Percentiles rank a stretch among this genome's conserved stretches.
These are phyloP conservation scores for Extremus antarcticus DNA, from an alignment of 495 filamentous ascomycete genomes.

Conservation along the genomic window DNA sequence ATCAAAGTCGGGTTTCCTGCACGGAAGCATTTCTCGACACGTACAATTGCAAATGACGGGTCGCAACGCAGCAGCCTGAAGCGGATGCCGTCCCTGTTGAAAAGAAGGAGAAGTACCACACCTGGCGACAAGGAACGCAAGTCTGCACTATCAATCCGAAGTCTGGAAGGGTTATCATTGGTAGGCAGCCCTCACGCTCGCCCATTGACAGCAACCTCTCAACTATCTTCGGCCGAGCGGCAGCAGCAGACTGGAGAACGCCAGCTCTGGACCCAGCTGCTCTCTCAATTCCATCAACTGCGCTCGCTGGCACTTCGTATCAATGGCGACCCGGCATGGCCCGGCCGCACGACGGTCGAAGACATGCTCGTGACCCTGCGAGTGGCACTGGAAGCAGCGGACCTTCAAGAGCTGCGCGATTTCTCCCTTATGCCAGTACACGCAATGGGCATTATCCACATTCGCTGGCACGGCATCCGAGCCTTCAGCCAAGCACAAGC, in stretches of 20 bases:
- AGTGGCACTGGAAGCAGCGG: constrained; percentile 14
- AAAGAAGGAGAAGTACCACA: neutral
- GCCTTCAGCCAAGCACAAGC: constrained; percentile 10
- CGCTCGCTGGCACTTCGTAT: constrained; percentile 12
- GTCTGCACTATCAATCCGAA: neutral
- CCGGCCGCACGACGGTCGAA: constrained; percentile 15
- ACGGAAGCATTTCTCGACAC: neutral
- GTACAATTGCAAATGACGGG: neutral
- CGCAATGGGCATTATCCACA: constrained; percentile 20
- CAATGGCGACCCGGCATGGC: constrained; percentile 17
- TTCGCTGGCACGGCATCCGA: constrained; percentile 20
- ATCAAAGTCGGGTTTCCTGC: constrained; percentile 6
- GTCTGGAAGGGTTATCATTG: neutral
- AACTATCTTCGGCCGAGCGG: neutral
- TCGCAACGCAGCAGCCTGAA: neutral
- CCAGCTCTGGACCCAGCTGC: constrained; percentile 3
- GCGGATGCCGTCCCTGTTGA: neutral
- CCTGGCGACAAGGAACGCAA: neutral
- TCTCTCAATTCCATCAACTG: constrained; percentile 16
- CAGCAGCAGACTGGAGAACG: neutral
- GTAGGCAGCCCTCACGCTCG: neutral
- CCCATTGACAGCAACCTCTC: neutral
- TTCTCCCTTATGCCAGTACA: constrained; percentile 20
- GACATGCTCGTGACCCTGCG: constrained; percentile 18
- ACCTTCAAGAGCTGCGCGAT: constrained; percentile 4